Conservation (phyloP, 2,329 filamentous ascomycete species). For the Tolypocladium pustulatum region DNA sequence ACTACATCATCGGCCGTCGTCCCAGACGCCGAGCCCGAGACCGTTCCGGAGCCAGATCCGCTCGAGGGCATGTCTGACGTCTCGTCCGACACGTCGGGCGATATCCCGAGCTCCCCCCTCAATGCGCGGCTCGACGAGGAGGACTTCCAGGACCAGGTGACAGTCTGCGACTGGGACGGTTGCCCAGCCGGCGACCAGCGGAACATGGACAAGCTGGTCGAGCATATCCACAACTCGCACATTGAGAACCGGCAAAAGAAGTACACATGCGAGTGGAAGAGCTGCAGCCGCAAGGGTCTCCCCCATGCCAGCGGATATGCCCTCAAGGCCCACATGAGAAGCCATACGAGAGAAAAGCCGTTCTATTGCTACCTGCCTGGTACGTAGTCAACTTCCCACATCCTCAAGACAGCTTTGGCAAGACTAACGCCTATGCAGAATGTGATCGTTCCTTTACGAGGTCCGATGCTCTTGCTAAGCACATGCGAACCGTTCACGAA, state of each 20-base stretch:
- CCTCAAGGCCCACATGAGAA: slow-evolving; percentile 92
- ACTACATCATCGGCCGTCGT: slow-evolving; percentile 33
- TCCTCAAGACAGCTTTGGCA: background rate
- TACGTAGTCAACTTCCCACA: slow-evolving; percentile 29
- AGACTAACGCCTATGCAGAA: slow-evolving; percentile 42
- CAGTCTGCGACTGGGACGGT: slow-evolving; percentile 67
- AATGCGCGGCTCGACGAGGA: slow-evolving; percentile 62
- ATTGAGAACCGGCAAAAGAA: slow-evolving; percentile 91
- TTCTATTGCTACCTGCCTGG: slow-evolving; percentile 94
- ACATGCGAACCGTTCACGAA: slow-evolving; percentile 98
- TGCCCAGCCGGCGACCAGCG: slow-evolving; percentile 60
- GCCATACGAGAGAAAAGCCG: slow-evolving; percentile 94
- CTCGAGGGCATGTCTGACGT: slow-evolving; percentile 58
- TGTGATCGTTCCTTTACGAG: slow-evolving; percentile 95
- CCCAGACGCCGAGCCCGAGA: slow-evolving; percentile 31
- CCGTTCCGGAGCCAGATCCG: slow-evolving; percentile 38
- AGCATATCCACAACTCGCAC: slow-evolving; percentile 85
- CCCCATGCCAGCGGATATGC: slow-evolving; percentile 94
- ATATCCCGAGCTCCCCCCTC: slow-evolving; percentile 61
- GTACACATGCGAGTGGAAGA: slow-evolving; percentile 96
- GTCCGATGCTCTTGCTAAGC: slow-evolving; percentile 91
- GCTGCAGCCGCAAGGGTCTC: slow-evolving; percentile 78
- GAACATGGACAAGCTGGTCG: slow-evolving; percentile 73
- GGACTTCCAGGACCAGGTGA: slow-evolving; percentile 68
- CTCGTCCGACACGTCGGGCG: slow-evolving; percentile 83